Percentiles rank a stretch among this genome's conserved stretches.
Evolutionary conservation across 108 stramenopile genomes (phyloP).

Genomic region (Cylindrotheca fusiformis): DNA sequence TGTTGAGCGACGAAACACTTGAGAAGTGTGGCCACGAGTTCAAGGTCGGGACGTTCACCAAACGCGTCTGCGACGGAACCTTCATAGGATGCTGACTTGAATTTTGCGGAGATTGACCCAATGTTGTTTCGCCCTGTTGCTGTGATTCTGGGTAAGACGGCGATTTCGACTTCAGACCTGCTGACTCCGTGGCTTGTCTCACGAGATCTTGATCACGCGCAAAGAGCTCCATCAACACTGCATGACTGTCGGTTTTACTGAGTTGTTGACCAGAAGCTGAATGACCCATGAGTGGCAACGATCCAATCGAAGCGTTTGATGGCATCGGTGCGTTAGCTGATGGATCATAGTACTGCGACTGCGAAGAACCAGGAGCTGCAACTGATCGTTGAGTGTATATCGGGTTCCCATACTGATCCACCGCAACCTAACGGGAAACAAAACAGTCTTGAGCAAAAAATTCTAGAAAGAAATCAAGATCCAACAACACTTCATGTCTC

Average conservation of each 20-base stretch:
- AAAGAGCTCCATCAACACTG: constrained; percentile 91
- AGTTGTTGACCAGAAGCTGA: constrained; percentile 23
- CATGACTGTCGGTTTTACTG: constrained; percentile 88
- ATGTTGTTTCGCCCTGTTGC: constrained; percentile 21
- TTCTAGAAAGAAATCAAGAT: neutral
- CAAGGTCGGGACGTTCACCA: constrained; percentile 57
- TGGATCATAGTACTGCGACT: constrained; percentile 39
- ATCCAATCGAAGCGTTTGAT: constrained; percentile 35
- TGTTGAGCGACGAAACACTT: constrained; percentile 81
- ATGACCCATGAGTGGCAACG: constrained; percentile 21
- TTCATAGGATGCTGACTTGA: constrained; percentile 53
- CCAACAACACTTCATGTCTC: neutral
- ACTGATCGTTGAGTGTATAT: constrained; percentile 22
- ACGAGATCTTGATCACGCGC: constrained; percentile 90
- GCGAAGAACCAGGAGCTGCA: constrained; percentile 6
- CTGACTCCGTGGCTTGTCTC: constrained; percentile 67
- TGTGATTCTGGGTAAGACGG: constrained; percentile 1
- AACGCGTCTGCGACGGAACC: constrained; percentile 35
- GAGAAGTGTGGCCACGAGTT: constrained; percentile 92
- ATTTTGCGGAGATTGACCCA: constrained; percentile 23
- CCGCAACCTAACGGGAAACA: constrained; percentile 15
- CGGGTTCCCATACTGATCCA: constrained; percentile 53
- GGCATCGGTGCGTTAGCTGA: constrained; percentile 21
- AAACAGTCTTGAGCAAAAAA: neutral
- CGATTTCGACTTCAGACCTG: constrained; percentile 25